A percentile compares a stretch with the other conserved stretches of the same genome.
These are phyloP conservation scores for Ustilago trichophora DNA, from an alignment of 1,284 basidiomycete species.

Conservation along the genomic window DNA sequence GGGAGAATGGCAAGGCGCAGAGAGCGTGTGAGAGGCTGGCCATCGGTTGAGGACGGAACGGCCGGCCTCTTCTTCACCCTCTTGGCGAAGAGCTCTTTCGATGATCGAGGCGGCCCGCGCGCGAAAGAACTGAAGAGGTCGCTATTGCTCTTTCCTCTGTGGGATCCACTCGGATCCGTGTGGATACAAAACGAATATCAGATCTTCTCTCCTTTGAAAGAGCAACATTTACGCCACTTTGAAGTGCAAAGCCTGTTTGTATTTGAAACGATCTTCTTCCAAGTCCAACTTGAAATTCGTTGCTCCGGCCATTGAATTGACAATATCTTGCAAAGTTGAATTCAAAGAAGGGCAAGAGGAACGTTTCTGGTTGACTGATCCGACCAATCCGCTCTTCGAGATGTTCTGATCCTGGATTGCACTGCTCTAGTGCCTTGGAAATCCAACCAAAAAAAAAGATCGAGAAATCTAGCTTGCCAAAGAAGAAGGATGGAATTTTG, in stretches of 20 bases:
- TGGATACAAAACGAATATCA: background rate
- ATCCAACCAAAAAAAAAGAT: no score
- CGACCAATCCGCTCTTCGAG: conserved; percentile 31
- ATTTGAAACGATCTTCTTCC: no score
- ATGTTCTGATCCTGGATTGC: background rate
- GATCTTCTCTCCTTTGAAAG: background rate
- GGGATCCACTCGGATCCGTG: background rate
- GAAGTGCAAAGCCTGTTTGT: no score
- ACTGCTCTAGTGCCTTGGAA: conserved; percentile 18
- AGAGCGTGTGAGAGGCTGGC: no score
- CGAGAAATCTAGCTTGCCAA: no score
- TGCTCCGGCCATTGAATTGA: no score
- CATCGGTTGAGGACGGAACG: conserved; percentile 33
- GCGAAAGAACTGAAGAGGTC: no score
- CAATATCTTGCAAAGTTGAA: background rate
- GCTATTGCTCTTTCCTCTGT: background rate
- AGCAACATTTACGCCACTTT: background rate
- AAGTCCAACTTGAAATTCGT: background rate
- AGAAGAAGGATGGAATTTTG: background rate
- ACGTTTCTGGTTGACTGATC: conserved; percentile 21
- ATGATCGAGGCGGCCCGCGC: conserved; percentile 14
- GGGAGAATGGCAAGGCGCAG: no score
- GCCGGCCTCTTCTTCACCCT: background rate
- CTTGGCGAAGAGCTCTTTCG: no score
- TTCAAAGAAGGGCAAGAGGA: conserved; percentile 3